Evolutionary conservation across 2,329 filamentous ascomycete genomes (phyloP).

Genomic region (Pezicula carpinea): DNA sequence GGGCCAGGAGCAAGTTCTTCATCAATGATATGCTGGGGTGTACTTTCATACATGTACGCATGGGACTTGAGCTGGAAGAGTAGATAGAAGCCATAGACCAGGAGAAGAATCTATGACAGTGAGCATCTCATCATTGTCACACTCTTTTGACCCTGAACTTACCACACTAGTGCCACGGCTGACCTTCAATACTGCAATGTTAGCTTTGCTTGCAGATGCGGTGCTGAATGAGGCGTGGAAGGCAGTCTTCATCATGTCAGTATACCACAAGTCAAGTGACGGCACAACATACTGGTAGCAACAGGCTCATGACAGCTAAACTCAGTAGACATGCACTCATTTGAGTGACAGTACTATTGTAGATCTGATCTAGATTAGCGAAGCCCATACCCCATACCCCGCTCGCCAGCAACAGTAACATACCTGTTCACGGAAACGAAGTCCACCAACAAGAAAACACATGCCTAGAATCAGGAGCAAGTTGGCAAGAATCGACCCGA

Average conservation of each 20-base stretch:
- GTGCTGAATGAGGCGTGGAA: slow-evolving; percentile 84
- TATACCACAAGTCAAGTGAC: not conserved
- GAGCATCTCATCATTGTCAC: slow-evolving; percentile 1
- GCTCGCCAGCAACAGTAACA: slow-evolving; percentile 13
- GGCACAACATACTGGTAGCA: slow-evolving; percentile 61
- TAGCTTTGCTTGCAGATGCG: slow-evolving; percentile 46
- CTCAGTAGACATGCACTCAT: slow-evolving; percentile 94
- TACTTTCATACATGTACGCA: slow-evolving; percentile 87
- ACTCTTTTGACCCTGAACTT: slow-evolving; percentile 29
- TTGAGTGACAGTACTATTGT: slow-evolving; percentile 92
- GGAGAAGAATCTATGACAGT: slow-evolving; percentile 56
- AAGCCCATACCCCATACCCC: no score
- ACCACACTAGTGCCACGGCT: slow-evolving; percentile 86
- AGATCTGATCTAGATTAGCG: slow-evolving; percentile 52
- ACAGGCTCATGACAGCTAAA: slow-evolving; percentile 82
- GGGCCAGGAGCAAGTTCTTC: slow-evolving; percentile 85
- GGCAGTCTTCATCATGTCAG: slow-evolving; percentile 55
- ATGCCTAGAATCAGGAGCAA: slow-evolving; percentile 86
- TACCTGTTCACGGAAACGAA: slow-evolving; percentile 82
- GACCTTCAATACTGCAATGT: slow-evolving; percentile 71
- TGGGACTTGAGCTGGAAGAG: slow-evolving; percentile 91
- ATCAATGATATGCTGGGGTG: slow-evolving; percentile 87
- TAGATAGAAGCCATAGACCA: slow-evolving; percentile 81
- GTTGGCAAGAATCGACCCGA: slow-evolving; percentile 88
- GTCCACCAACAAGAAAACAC: slow-evolving; percentile 81